Conservation (phyloP, 768 basidiomycete species). For the Tephrocybe sp. region DNA sequence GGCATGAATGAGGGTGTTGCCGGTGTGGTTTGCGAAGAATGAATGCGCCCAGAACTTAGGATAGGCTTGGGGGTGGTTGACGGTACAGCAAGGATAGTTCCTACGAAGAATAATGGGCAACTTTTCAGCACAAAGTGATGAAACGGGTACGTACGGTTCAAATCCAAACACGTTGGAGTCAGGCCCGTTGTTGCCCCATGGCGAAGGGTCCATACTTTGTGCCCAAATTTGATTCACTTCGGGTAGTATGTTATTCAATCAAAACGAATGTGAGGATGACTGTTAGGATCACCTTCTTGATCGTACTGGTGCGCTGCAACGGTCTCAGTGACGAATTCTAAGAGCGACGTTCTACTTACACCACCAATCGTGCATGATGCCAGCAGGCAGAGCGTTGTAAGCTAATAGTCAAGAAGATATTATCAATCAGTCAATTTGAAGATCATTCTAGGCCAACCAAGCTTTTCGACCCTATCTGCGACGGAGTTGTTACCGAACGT, state of each 20-base stretch:
- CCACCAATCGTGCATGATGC: conserved; percentile 38
- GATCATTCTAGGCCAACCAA: conserved; percentile 23
- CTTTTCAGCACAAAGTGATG: too few species aligned
- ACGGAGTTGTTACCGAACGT: conserved; percentile 42
- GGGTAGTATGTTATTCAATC: background rate
- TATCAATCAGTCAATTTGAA: background rate
- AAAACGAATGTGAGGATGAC: background rate
- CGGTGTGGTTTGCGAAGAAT: conserved; percentile 32
- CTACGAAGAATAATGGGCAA: conserved; percentile 13
- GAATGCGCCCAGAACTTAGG: conserved; percentile 45
- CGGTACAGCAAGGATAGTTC: conserved; percentile 45
- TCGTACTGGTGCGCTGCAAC: conserved; percentile 40
- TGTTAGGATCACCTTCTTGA: conserved; percentile 32
- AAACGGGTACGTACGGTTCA: conserved; percentile 32
- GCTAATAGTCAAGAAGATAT: conserved; percentile 21
- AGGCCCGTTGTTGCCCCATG: conserved; percentile 38
- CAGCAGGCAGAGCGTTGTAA: conserved; percentile 41
- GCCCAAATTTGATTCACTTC: conserved; percentile 45
- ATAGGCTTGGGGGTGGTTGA: conserved; percentile 40
- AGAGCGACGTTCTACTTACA: conserved; percentile 21
- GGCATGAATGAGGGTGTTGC: conserved; percentile 31
- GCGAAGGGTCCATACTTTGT: conserved; percentile 34
- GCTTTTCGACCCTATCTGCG: conserved; percentile 39
- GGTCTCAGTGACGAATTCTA: background rate
- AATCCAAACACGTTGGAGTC: conserved; percentile 43